A percentile compares a stretch with the other conserved stretches of the same genome.
Evolutionary conservation across 148 eudicot species (phyloP).

Genomic region (Suaeda aralocaspica): DNA sequence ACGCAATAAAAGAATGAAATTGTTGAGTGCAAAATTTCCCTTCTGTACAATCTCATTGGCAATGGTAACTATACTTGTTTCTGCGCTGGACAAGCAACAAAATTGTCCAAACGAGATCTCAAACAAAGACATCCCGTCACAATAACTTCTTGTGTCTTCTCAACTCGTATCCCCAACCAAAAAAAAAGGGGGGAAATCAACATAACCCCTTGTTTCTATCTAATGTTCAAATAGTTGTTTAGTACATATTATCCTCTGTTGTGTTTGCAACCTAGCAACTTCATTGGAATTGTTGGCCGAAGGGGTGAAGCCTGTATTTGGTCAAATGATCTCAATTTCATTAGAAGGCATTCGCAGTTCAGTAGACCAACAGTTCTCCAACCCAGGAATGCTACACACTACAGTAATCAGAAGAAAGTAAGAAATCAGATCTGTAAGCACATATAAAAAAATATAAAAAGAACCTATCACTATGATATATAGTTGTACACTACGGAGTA

Average conservation of each 20-base stretch:
- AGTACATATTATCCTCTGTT: not conserved
- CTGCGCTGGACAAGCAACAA: not conserved
- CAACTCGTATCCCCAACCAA: too few relatives aligned
- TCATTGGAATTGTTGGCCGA: conserved; percentile 1
- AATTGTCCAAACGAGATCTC: not conserved
- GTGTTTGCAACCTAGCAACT: conserved; percentile 3
- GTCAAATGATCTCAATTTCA: not conserved
- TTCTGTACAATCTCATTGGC: conserved; percentile 9
- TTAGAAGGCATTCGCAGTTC: not conserved
- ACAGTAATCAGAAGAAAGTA: not conserved
- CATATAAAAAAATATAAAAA: not conserved
- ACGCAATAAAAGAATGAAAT: not conserved
- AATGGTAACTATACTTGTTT: not conserved
- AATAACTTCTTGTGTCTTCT: not conserved
- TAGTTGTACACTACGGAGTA: too few relatives aligned
- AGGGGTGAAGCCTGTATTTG: not conserved
- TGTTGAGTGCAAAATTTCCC: not conserved
- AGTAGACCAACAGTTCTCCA: not conserved
- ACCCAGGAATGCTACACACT: not conserved
- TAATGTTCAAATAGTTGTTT: not conserved
- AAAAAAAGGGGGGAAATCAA: not conserved
- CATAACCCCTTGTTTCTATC: not conserved
- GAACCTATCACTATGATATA: not conserved
- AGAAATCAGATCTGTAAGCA: not conserved
- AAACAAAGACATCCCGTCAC: too few relatives aligned